phyloP scores from a whole-genome alignment of 331 rosid genomes.

The Pyracantha coccinea region DNA sequence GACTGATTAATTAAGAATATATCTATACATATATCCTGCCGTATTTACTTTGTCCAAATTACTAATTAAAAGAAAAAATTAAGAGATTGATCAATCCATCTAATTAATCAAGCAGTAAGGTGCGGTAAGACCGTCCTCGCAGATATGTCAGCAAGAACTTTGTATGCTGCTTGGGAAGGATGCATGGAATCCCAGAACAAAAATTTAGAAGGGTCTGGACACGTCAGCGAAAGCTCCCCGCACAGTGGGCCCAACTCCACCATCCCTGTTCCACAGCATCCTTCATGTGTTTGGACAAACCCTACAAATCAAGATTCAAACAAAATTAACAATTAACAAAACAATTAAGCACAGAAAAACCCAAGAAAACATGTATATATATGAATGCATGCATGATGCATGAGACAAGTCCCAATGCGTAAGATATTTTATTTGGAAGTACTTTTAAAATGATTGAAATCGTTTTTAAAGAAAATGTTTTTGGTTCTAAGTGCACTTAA shows the following conservation, averaged over 20 bases:
- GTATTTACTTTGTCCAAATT: background rate
- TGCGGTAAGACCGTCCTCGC: background rate
- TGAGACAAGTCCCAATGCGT: too few relatives aligned
- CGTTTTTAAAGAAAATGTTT: too few relatives aligned
- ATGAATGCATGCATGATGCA: too few relatives aligned
- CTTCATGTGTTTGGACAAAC: constrained; percentile 12
- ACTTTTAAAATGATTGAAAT: too few relatives aligned
- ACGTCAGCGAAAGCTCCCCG: constrained; percentile 9
- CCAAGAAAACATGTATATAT: too few relatives aligned
- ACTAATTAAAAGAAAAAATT: background rate
- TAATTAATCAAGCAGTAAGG: background rate
- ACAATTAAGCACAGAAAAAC: background rate
- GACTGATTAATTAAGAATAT: too few relatives aligned
- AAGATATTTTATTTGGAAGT: too few relatives aligned
- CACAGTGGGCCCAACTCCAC: constrained; percentile 34
- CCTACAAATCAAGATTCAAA: constrained; percentile 13
- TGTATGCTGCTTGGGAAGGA: constrained; percentile 19
- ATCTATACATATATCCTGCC: background rate
- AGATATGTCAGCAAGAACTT: background rate
- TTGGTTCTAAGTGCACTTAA: too few relatives aligned
- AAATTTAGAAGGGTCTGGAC: constrained; percentile 27
- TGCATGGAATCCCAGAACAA: constrained; percentile 39
- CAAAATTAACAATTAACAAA: background rate
- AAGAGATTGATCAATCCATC: background rate
- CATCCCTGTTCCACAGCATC: constrained; percentile 43